phyloP scores from a whole-genome alignment of 345 rosid species.

The Citrus unshiu region DNA sequence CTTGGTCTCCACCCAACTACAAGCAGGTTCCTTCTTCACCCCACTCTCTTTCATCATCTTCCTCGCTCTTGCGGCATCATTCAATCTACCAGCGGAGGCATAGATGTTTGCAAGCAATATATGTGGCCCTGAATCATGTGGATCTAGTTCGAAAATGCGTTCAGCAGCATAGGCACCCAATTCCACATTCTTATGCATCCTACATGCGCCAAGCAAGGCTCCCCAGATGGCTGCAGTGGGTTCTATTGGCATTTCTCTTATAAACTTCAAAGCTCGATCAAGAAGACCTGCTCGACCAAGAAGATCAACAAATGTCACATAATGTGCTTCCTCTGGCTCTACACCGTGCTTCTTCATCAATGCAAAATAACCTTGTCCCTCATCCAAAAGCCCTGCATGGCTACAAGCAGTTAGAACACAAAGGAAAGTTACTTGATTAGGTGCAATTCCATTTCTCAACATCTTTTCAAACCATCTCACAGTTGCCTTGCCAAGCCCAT shows the following conservation, averaged over 20 bases:
- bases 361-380: slow-evolving; percentile 50
- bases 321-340: slow-evolving; percentile 40
- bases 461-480: slow-evolving; percentile 40
- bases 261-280: slow-evolving; percentile 41
- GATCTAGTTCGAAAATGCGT: slow-evolving; percentile 49
- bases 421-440: slow-evolving; percentile 56
- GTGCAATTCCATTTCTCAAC: slow-evolving; percentile 37
- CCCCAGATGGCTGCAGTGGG: slow-evolving; percentile 61
- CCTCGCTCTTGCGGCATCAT: slow-evolving; percentile 54
- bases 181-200: slow-evolving; percentile 61
- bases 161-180: slow-evolving; percentile 60
- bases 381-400: slow-evolving; percentile 53
- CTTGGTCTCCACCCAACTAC: slow-evolving; percentile 68
- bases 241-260: slow-evolving; percentile 49
- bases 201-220: slow-evolving; percentile 62
- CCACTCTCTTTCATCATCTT: slow-evolving; percentile 51
- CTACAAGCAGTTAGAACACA: slow-evolving; percentile 65
- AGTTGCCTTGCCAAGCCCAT: slow-evolving; percentile 46
- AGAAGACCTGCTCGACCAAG: slow-evolving; percentile 62
- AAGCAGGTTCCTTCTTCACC: slow-evolving; percentile 59
- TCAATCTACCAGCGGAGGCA: slow-evolving; percentile 59
- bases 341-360: slow-evolving; percentile 44
- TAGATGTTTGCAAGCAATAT: slow-evolving; percentile 58
- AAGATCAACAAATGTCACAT: slow-evolving; percentile 61
- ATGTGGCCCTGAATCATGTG: slow-evolving; percentile 51